Base-by-base conservation (phyloP, 805 yeast species). In the Kuraishia borneana region DNA sequence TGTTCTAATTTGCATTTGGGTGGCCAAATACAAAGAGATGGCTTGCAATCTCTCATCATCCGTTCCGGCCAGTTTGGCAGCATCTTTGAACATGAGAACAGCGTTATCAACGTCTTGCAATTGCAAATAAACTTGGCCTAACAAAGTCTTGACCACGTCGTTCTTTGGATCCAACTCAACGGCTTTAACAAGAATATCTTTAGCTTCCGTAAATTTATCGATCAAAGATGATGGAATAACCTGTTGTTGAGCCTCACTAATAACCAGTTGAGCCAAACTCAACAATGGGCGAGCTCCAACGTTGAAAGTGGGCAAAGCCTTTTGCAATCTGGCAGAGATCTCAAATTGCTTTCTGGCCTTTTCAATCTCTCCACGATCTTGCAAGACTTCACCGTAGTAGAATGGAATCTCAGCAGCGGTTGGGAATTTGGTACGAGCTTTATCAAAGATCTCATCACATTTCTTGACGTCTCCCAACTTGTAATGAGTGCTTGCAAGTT, bases 351-450 rank as follows among this genome's bases (percentile, higher is more conserved):
- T 74, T 39, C 74, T 58, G 38, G 97, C 96, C 40, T 70, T 79
- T 21, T 56, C 68, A 37, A 72, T 60, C 46, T 83, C 84, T 53
- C 80, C 81, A 48, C 70, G 70, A 54, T 89, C 96, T 42, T 83
- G 77, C 49, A 89, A 68, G 33, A 89, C 79, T 64, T 92, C 98
- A 51, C 97, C 98, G 53, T 78, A 87, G 61, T 87, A 92, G 65
- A 85, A 88, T 63, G 92, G 94, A 47, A 87, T 81, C 58, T 85
- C 96, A 36, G 97, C 84, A 35, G 82, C 71, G 18, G 88, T 72
- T 46, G 95, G 88, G 73, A 84, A 84, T 55, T 69, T 69, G 55
- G 68, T 65, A 50, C 72, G 75, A 25, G 89, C 85, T 40, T 70
- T 76, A 40, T 70, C 68, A 60, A 85, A 85, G 34, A 51, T 41